Percentiles rank a stretch among this genome's conserved stretches.
These are phyloP conservation scores for Cercospora berteroae DNA, from an alignment of 2,329 filamentous ascomycete species.

Conservation along the genomic window DNA sequence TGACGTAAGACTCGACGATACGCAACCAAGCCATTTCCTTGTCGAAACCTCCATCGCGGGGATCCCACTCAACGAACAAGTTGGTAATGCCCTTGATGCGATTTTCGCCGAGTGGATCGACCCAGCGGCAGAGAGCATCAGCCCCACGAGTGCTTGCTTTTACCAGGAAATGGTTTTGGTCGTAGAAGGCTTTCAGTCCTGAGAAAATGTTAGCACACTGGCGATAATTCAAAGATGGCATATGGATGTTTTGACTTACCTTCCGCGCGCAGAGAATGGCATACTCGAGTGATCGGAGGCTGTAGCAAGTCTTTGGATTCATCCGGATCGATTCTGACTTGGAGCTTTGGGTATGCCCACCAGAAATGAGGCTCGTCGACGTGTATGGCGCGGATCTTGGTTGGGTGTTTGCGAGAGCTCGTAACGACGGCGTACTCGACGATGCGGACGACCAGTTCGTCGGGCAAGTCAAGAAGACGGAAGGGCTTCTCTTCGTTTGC, in stretches of 20 bases:
- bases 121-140: background rate
- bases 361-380: background rate
- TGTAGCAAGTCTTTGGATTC: background rate
- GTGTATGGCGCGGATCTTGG: background rate
- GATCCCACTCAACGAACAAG: background rate
- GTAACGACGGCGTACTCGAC: background rate
- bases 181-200: background rate
- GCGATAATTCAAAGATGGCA: too few species aligned
- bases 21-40: background rate
- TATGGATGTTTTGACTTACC: too few species aligned
- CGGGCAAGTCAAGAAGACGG: conserved; percentile 6
- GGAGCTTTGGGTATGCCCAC: background rate
- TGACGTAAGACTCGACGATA: background rate
- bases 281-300: conserved; percentile 4
- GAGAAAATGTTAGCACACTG: too few species aligned
- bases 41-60: background rate
- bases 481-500: background rate
- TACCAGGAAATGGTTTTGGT: background rate
- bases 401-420: conserved; percentile 5
- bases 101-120: background rate
- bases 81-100: background rate
- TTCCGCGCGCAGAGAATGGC: conserved; percentile 9
- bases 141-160: background rate
- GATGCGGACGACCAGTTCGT: conserved; percentile 3
- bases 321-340: background rate